Evolutionary conservation across 2,329 filamentous ascomycete species (phyloP).

Genomic region (Phoma sp.): DNA sequence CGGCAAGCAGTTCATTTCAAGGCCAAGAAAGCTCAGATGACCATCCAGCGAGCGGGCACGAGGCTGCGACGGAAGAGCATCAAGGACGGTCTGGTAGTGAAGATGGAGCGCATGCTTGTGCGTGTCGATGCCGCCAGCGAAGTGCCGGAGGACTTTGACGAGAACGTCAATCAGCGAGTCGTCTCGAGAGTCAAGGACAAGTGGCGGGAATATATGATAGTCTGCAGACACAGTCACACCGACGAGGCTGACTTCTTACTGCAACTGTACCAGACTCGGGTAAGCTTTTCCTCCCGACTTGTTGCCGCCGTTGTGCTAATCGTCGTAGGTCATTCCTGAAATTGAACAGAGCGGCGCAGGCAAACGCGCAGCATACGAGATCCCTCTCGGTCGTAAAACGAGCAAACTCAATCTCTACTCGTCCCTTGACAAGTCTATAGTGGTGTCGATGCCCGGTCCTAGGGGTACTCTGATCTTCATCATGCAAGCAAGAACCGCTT

Average conservation of each 20-base stretch:
- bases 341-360: constrained; percentile 60
- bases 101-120: constrained; percentile 73
- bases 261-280: constrained; percentile 67
- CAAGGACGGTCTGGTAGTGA: constrained; percentile 67
- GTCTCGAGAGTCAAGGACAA: constrained; percentile 66
- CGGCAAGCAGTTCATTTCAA: constrained; percentile 48
- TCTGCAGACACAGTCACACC: constrained; percentile 64
- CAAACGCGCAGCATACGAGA: constrained; percentile 63
- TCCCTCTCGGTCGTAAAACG: constrained; percentile 60
- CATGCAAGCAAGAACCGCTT: constrained; percentile 65
- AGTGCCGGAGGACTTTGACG: constrained; percentile 66
- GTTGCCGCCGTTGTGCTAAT: constrained; percentile 11
- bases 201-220: constrained; percentile 69
- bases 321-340: constrained; percentile 61
- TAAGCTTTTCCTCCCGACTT: constrained; percentile 22
- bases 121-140: constrained; percentile 62
- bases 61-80: constrained; percentile 50
- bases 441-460: constrained; percentile 64
- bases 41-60: constrained; percentile 41
- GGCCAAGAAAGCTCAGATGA: constrained; percentile 49
- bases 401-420: constrained; percentile 69
- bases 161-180: constrained; percentile 66
- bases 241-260: constrained; percentile 63
- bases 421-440: constrained; percentile 70
- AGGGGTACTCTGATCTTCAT: constrained; percentile 64